phyloP scores from a whole-genome alignment of 805 yeast species.

The Metschnikowia noctiluminum region DNA sequence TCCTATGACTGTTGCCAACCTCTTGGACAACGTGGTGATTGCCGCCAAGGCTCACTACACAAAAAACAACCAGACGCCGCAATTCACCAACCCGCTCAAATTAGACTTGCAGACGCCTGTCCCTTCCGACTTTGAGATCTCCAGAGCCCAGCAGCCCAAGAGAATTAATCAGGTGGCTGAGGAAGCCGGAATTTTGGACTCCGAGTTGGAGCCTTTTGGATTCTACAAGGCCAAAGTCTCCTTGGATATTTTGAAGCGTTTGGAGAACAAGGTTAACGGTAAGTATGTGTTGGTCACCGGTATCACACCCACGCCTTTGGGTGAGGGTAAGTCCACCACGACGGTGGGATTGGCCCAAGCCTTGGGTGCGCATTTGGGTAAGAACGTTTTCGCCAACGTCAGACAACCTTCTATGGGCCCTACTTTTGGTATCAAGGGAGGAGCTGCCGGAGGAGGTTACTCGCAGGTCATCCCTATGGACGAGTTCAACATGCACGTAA shows the following conservation, averaged over 20 bases:
- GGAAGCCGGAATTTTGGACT: constrained; percentile 64
- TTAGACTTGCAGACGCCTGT: constrained; percentile 60
- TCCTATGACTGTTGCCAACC: constrained; percentile 87
- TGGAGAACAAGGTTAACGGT: constrained; percentile 59
- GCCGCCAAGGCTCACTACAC: constrained; percentile 58
- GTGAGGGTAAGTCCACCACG: constrained; percentile 84
- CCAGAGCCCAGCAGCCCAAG: constrained; percentile 72
- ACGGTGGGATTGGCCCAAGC: constrained; percentile 83
- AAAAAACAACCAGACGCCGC: constrained; percentile 40
- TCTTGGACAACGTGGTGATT: constrained; percentile 64
- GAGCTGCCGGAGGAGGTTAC: constrained; percentile 90
- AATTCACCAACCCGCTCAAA: constrained; percentile 52
- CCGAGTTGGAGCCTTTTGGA: constrained; percentile 74
- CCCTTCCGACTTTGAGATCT: constrained; percentile 78
- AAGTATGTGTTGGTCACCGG: constrained; percentile 76
- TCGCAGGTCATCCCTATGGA: constrained; percentile 89
- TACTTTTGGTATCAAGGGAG: constrained; percentile 84
- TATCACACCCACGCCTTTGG: constrained; percentile 82
- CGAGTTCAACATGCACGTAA: constrained; percentile 80
- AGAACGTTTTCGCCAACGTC: constrained; percentile 73
- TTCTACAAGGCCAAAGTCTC: constrained; percentile 75
- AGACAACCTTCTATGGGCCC: constrained; percentile 91
- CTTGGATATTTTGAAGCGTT: constrained; percentile 58
- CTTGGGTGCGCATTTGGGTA: constrained; percentile 67
- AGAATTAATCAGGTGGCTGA: constrained; percentile 63